These are phyloP conservation scores for Geranium rotundifolium DNA, from an alignment of 345 rosid genomes.

Conservation along the genomic window DNA sequence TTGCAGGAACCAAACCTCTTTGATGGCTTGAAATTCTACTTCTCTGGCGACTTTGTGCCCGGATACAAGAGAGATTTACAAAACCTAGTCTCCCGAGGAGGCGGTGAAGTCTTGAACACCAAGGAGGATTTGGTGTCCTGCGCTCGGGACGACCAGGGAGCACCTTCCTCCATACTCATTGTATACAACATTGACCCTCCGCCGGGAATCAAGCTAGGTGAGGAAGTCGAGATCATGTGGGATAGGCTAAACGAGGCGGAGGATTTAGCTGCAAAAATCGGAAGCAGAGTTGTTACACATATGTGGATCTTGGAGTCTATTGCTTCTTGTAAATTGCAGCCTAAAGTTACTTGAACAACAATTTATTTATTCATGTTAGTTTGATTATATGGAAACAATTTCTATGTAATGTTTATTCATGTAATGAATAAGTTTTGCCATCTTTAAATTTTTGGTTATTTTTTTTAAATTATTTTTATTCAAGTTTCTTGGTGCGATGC, in stretches of 20 bases:
- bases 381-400: no score
- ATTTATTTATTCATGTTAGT: neutral
- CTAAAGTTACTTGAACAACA: conserved; percentile 8
- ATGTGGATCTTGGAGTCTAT: conserved; percentile 80
- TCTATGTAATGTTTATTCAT: no score
- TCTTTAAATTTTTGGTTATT: no score
- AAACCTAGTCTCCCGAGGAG: conserved; percentile 45
- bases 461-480: no score
- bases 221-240: conserved; percentile 65
- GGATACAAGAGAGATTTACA: conserved; percentile 64
- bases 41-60: conserved; percentile 42
- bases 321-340: conserved; percentile 51
- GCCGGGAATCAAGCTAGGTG: conserved; percentile 45
- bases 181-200: conserved; percentile 67
- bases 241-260: conserved; percentile 55
- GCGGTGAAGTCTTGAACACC: conserved; percentile 43
- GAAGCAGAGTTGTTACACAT: conserved; percentile 43
- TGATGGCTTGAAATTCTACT: conserved; percentile 43
- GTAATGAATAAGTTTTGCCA: no score
- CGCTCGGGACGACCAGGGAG: conserved; percentile 2
- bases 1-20: conserved; percentile 70
- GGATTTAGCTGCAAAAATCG: conserved; percentile 40
- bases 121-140: conserved; percentile 24
- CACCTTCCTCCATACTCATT: conserved; percentile 21
- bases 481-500: no score